Base-by-base conservation (phyloP, 495 filamentous ascomycete species). In the Jackrogersella multiformis region DNA sequence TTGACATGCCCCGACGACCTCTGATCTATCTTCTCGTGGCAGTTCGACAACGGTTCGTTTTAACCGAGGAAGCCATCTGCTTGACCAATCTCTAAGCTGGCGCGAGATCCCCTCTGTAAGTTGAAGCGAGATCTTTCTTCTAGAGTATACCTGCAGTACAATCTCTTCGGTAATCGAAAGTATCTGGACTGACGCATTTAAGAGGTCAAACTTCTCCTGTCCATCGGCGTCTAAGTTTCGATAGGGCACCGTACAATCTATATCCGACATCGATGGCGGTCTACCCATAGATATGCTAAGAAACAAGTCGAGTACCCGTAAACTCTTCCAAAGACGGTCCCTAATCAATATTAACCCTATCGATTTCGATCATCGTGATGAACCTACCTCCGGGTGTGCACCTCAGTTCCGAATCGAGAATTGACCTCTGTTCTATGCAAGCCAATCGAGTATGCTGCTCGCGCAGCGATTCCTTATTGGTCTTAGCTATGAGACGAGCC, bases 391-490 rank as follows among this genome's bases (percentile, higher is more conserved):
- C 73, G 76, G 2, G 75, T 73, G 28, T 83, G 80, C 18, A 82
- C 76, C 1, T 80, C 77, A 1, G 76, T 66, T 46, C 82, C 85
- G 63, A 88, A 89, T 1, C 85, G 74, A 4, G 83, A 77, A 68
- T 88, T 88, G 16, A 86, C 84, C 32, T 86, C 86, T 36, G 83
- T 86, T n/a, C 86, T 73, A 66, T 89, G 86, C 24, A 89, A 76
- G 1, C 86, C 86, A 18, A 89, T 84, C 0, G 85, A 84, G 56
- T 86, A 87, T 0, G 85, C 86, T 4, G 85, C 85, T 8, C 86
- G 80, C 0, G 83, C 77, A 3, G 86, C 86, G 36, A 87, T 85
- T 9, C 86, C 71, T 74, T 78, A 2, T 13, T 78, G 68, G 21
- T 76, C 75, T 77, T 34, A 63, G 48, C 21, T 21, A 4, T 20